Percentiles rank a stretch among this genome's conserved stretches.
phyloP scores from a whole-genome alignment of 352 stramenopile genomes.

The Phytophthora brassicae region DNA sequence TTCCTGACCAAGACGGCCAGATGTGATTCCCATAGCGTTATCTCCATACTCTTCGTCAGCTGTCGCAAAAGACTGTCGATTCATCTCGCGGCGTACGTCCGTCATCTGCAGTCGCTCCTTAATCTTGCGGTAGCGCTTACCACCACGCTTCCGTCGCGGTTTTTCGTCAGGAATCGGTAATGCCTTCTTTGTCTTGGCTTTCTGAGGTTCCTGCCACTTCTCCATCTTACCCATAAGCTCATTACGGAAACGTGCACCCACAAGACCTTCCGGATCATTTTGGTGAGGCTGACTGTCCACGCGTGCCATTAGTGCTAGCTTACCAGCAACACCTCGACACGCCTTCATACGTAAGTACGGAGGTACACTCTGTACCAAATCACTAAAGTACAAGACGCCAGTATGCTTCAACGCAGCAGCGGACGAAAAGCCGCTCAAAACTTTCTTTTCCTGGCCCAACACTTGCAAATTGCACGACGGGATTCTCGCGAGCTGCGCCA shows the following conservation, averaged over 20 bases:
- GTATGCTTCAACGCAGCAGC: conserved; percentile 88
- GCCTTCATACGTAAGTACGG: conserved; percentile 94
- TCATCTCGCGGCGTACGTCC: conserved; percentile 96
- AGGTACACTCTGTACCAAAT: conserved; percentile 92
- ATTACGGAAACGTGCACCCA: conserved; percentile 85
- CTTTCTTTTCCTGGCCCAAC: conserved; percentile 94
- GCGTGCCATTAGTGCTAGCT: conserved; percentile 89
- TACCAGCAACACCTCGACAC: conserved; percentile 91
- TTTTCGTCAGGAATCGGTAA: conserved; percentile 96
- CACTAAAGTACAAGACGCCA: conserved; percentile 92
- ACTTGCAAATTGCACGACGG: conserved; percentile 98
- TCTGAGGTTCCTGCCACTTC: conserved; percentile 97
- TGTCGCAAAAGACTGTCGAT: conserved; percentile 94
- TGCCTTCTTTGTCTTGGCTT: conserved; percentile 96
- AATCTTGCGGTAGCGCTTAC: conserved; percentile 94
- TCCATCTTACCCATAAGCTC: conserved; percentile 95
- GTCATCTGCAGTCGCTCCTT: conserved; percentile 98
- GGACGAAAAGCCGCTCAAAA: conserved; percentile 89
- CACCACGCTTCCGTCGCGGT: conserved; percentile 92
- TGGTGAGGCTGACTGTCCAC: conserved; percentile 91
- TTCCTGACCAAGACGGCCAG: conserved; percentile 90
- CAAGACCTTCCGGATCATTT: conserved; percentile 57
- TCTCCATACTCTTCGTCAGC: conserved; percentile 97
- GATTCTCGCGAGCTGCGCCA: conserved; percentile 93
- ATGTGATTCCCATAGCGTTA: conserved; percentile 97